A percentile compares a stretch with the other conserved stretches of the same genome.
phyloP scores from a whole-genome alignment of 331 rosid genomes.

The Stylosanthes scabra region DNA sequence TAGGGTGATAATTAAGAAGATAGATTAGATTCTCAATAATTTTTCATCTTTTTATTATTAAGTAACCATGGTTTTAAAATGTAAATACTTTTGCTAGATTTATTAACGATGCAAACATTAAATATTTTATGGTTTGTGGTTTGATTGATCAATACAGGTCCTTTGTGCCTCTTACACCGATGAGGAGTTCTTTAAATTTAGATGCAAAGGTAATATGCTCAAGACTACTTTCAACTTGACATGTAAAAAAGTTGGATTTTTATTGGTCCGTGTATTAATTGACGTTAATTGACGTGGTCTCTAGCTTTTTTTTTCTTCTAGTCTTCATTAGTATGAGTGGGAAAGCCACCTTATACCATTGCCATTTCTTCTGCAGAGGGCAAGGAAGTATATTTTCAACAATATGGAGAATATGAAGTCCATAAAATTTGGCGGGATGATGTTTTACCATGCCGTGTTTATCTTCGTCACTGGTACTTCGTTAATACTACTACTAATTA shows the following conservation, averaged over 20 bases:
- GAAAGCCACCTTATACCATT: background rate
- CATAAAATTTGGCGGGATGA: constrained; percentile 90
- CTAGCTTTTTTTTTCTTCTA: background rate
- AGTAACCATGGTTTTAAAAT: background rate
- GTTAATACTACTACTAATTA: too few relatives aligned
- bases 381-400: constrained; percentile 62
- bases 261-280: background rate
- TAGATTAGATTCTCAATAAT: too few relatives aligned
- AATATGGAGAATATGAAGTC: constrained; percentile 63
- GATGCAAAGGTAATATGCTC: constrained; percentile 62
- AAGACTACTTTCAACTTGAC: background rate
- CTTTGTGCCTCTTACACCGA: constrained; percentile 85
- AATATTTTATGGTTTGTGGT: constrained; percentile 1
- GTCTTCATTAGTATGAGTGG: background rate
- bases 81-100: background rate
- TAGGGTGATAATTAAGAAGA: too few relatives aligned
- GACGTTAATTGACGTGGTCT: too few relatives aligned
- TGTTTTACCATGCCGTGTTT: constrained; percentile 83
- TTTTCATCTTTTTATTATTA: background rate
- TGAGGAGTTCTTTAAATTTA: constrained; percentile 78
- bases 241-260: background rate
- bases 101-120: background rate
- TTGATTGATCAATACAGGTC: constrained; percentile 60
- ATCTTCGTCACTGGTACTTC: constrained; percentile 88
- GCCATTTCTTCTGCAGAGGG: constrained; percentile 58